A percentile compares a stretch with the other conserved stretches of the same genome.
phyloP scores from a whole-genome alignment of 148 eudicot genomes.

The Rhododendron ferrugineum region DNA sequence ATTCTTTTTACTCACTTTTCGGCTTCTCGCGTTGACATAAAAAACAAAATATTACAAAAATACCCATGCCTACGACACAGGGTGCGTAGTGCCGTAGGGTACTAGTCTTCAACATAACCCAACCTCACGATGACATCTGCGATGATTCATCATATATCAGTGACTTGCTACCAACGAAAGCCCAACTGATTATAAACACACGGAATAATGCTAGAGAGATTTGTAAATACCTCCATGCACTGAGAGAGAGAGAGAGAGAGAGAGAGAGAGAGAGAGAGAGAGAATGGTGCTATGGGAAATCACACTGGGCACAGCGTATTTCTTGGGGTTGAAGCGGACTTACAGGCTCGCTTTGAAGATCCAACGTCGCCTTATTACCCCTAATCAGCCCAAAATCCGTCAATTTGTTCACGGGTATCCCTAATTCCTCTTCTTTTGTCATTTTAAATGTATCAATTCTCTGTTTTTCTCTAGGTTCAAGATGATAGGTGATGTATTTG shows the following conservation, averaged over 20 bases:
- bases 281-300: slow-evolving; percentile 92
- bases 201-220: neutral
- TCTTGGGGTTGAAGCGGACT: slow-evolving; percentile 72
- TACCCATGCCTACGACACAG: too few species aligned
- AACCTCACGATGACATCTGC: neutral
- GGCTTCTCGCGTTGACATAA: too few species aligned
- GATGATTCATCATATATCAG: neutral
- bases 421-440: neutral
- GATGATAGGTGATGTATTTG: neutral
- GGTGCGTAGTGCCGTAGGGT: too few species aligned
- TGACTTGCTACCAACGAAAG: slow-evolving; percentile 25
- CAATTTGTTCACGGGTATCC: slow-evolving; percentile 57
- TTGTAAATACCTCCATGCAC: neutral
- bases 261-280: slow-evolving; percentile 6
- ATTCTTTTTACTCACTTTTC: too few species aligned
- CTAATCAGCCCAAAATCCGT: slow-evolving; percentile 50
- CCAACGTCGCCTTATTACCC: slow-evolving; percentile 63
- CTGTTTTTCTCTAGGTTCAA: neutral
- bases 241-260: neutral
- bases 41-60: too few species aligned
- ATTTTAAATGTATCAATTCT: neutral
- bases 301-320: slow-evolving; percentile 75
- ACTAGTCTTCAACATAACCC: neutral
- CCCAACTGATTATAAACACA: neutral
- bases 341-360: slow-evolving; percentile 64